Base-by-base conservation (phyloP, 2,329 filamentous ascomycete species). In the Ophiostoma australiae region DNA sequence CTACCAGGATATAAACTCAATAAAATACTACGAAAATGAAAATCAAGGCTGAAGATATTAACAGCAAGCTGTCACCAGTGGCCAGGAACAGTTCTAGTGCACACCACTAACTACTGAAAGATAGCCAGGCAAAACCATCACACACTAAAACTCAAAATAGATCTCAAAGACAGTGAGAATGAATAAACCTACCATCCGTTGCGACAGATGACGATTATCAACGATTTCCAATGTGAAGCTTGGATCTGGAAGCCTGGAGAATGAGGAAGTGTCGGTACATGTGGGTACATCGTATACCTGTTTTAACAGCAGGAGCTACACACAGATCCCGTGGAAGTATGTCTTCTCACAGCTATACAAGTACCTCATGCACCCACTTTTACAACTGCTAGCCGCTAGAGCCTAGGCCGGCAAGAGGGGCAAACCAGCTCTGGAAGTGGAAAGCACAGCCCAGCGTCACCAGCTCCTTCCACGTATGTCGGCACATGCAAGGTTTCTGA, bases 391-490 rank as follows among this genome's bases (percentile, higher is more conserved):
- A 27, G 6, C 52, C 66, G 66, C 66, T 67, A 67, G 63, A 41
- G 37, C n/a, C 66, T 67, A 67, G 37, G 39, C 35, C 20, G 35
- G 63, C 63, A 66, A 39, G 63, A 66, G 66, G 37, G 66, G 66
- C 37, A 44, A 39, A 31, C 20, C 66, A 67, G 66, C 66, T 48
- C 63, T 33, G 13, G 37, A 48, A 48, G 20, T 48, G 33, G 61
- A 39, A 67, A 41, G 66, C 39, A 44, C 39, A 67, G 66, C 66
- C 66, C 66, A 67, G 66, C 66, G 39, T 67, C 66, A 67, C 39
- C 66, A 44, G 37, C 66, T 67, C n/a, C 37, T 67, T 67, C 37
- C 65, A 67, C 65, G 35, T 67, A 67, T n/a, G 31, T n/a, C 33
- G 61, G 61, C 61, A 67, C 37, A 27, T 67, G 35, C 37, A 67